These are phyloP conservation scores for Schizothecium vesticola DNA, from an alignment of 495 filamentous ascomycete species.

Conservation along the genomic window DNA sequence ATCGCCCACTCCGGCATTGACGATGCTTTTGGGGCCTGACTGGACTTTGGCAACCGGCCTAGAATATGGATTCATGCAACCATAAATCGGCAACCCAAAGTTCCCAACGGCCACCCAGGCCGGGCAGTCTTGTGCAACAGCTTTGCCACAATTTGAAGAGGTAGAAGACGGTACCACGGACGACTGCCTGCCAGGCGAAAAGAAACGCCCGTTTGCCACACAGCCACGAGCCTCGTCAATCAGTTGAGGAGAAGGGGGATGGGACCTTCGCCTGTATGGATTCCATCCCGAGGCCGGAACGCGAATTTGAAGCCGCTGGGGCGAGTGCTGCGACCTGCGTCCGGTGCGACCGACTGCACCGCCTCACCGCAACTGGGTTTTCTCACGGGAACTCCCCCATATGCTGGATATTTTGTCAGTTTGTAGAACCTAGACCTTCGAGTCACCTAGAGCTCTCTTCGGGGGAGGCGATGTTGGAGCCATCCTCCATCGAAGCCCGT, in stretches of 20 bases:
- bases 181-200: not conserved
- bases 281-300: not conserved
- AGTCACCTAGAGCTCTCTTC: not conserved
- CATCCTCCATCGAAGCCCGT: not conserved
- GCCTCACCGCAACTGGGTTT: not conserved
- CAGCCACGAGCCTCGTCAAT: slow-evolving; percentile 9
- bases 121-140: not conserved
- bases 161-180: not conserved
- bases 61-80: not conserved
- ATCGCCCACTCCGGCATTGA: slow-evolving; percentile 5
- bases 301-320: slow-evolving; percentile 4
- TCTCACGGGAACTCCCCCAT: not conserved
- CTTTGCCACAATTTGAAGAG: not conserved
- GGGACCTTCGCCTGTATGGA: not conserved
- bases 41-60: not conserved
- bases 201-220: slow-evolving; percentile 5
- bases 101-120: not conserved
- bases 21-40: slow-evolving; percentile 5
- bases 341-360: not conserved
- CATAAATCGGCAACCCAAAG: not conserved
- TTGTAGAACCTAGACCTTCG: not conserved
- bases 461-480: not conserved
- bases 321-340: not conserved
- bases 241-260: not conserved
- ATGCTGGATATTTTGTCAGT: not conserved